A percentile compares a stretch with the other conserved stretches of the same genome.
These are phyloP conservation scores for Sparassis latifolia DNA, from an alignment of 1,284 basidiomycete species.

Conservation along the genomic window DNA sequence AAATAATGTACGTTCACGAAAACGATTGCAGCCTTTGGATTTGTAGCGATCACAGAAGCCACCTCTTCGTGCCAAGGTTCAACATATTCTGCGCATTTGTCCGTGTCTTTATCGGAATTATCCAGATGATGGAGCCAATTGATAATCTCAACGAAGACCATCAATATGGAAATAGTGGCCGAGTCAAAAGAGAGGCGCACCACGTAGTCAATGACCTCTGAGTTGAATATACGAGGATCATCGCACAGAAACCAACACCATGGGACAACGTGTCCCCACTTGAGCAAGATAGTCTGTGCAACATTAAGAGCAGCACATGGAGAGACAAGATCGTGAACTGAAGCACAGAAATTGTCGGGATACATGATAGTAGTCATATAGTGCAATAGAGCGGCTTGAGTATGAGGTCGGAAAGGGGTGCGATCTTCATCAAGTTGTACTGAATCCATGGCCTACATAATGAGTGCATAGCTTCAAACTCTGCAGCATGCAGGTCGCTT, in stretches of 20 bases:
- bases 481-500: constrained; percentile 11
- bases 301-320: constrained; percentile 28
- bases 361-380: constrained; percentile 38
- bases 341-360: constrained; percentile 5
- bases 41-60: not conserved
- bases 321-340: constrained; percentile 13
- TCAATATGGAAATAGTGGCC: not conserved
- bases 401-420: constrained; percentile 39
- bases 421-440: not conserved
- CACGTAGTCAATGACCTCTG: constrained; percentile 41
- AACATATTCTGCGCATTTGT: not conserved
- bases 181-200: constrained; percentile 30
- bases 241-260: constrained; percentile 64
- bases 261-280: constrained; percentile 44
- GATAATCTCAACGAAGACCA: constrained; percentile 33
- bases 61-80: constrained; percentile 10
- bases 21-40: constrained; percentile 7
- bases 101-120: not conserved
- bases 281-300: constrained; percentile 41
- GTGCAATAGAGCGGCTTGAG: constrained; percentile 35
- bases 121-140: constrained; percentile 40
- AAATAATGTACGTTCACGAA: constrained; percentile 10
- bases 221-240: constrained; percentile 42
- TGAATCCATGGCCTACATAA: constrained; percentile 17
- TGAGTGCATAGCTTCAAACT: not conserved